These are phyloP conservation scores for Suillus brevipes DNA, from an alignment of 768 basidiomycete species.

Conservation along the genomic window DNA sequence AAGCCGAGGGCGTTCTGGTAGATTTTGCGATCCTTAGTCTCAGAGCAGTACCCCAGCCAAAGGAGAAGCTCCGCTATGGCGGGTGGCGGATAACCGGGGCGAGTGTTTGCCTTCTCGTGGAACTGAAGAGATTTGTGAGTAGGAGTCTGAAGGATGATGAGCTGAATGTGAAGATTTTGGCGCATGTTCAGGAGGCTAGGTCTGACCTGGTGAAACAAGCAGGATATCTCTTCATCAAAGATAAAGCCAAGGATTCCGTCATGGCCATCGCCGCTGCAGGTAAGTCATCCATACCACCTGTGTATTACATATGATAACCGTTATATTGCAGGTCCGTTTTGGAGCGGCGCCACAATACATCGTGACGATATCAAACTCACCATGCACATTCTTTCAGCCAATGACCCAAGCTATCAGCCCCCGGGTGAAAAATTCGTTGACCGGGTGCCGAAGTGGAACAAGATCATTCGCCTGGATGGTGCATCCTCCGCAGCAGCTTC, in stretches of 20 bases:
- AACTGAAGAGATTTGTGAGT: background rate
- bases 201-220: background rate
- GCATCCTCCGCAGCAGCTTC: background rate
- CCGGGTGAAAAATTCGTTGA: background rate
- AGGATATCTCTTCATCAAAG: background rate
- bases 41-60: background rate
- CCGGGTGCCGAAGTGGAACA: background rate
- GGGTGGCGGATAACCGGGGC: background rate
- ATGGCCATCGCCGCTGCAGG: constrained; percentile 3
- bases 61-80: background rate
- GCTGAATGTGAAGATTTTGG: background rate
- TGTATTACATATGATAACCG: background rate
- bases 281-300: background rate
- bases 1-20: background rate
- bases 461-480: background rate
- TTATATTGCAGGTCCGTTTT: constrained; percentile 2
- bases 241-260: background rate
- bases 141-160: background rate
- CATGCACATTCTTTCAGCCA: background rate
- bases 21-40: background rate
- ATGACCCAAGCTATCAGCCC: background rate
- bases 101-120: background rate
- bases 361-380: background rate
- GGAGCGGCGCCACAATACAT: background rate
- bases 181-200: background rate